Conservation (phyloP, 2,329 filamentous ascomycete species). For the Colletotrichum noveboracense region DNA sequence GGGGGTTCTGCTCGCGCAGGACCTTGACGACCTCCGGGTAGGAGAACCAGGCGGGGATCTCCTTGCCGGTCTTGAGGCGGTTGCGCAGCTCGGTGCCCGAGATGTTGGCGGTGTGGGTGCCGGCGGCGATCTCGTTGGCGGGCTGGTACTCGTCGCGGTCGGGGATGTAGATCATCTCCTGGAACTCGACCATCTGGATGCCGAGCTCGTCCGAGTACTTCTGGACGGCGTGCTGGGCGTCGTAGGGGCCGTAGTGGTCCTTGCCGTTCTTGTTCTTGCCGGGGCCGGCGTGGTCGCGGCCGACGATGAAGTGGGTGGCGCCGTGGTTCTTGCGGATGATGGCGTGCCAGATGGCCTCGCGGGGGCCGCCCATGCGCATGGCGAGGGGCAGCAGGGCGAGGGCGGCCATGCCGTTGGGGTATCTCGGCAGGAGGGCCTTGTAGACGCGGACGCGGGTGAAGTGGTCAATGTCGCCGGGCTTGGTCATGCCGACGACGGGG, state of each 20-base stretch:
- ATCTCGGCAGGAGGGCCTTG: conserved; percentile 93
- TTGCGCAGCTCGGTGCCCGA: conserved; percentile 90
- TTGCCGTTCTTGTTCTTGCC: conserved; percentile 97
- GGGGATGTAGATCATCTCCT: conserved; percentile 99
- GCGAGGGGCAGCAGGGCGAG: conserved; percentile 93
- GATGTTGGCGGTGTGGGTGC: conserved; percentile 86
- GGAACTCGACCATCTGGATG: conserved; percentile 98
- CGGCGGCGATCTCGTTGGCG: conserved; percentile 84
- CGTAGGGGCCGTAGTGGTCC: conserved; percentile 98
- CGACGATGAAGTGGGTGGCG: conserved; percentile 98
- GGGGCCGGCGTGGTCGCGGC: conserved; percentile 95
- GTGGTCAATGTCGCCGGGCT: conserved; percentile 99
- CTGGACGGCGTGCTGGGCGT: conserved; percentile 94
- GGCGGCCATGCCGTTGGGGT: conserved; percentile 99
- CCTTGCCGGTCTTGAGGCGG: conserved; percentile 87
- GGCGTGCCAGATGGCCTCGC: conserved; percentile 99
- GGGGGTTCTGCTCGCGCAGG: conserved; percentile 93
- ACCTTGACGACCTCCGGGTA: conserved; percentile 98
- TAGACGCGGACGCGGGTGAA: conserved; percentile 99
- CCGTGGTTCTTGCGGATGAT: conserved; percentile 99
- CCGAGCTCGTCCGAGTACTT: conserved; percentile 96
- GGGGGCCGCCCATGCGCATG: conserved; percentile 98
- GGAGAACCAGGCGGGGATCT: conserved; percentile 99
- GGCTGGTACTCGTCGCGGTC: conserved; percentile 97
- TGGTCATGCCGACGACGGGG: conserved; percentile 96